Evolutionary conservation across 257 asterid species (phyloP).

Genomic region (Henckelia pumila): DNA sequence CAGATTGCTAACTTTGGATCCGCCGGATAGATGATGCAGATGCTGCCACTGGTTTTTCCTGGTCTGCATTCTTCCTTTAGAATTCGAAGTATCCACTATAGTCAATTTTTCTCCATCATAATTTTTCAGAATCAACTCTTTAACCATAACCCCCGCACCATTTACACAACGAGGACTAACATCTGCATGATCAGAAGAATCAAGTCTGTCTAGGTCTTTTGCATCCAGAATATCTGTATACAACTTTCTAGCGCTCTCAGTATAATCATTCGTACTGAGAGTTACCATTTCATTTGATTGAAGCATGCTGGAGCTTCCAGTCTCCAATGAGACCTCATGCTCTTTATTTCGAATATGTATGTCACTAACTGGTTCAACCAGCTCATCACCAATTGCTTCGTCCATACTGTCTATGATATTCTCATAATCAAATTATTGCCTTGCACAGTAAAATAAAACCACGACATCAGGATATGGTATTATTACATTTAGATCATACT

Average conservation of each 20-base stretch:
- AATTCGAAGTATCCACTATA: constrained; percentile 49
- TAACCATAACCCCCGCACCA: constrained; percentile 66
- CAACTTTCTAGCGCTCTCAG: constrained; percentile 36
- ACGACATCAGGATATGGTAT: constrained; percentile 13
- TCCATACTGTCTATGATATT: constrained; percentile 38
- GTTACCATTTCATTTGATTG: constrained; percentile 62
- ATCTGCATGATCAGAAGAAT: constrained; percentile 83
- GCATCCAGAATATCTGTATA: constrained; percentile 44
- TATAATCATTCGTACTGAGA: constrained; percentile 48
- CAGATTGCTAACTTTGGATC: constrained; percentile 48
- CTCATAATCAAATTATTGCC: constrained; percentile 25
- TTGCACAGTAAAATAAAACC: constrained; percentile 28
- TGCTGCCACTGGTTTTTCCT: constrained; percentile 61
- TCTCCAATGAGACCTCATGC: constrained; percentile 42
- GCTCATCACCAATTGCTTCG: constrained; percentile 40
- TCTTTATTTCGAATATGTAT: constrained; percentile 48
- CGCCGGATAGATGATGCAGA: constrained; percentile 60
- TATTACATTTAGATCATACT: constrained; percentile 12
- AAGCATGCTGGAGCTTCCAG: constrained; percentile 56
- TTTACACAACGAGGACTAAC: constrained; percentile 77
- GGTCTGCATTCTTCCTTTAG: constrained; percentile 49
- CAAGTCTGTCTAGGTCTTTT: constrained; percentile 61
- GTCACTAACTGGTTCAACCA: constrained; percentile 43
- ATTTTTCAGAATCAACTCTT: constrained; percentile 69
- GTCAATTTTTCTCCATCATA: constrained; percentile 59